Percentiles rank a stretch among this genome's conserved stretches.
These are phyloP conservation scores for Capsella rubella DNA, from an alignment of 441 rosid genomes.

Conservation along the genomic window DNA sequence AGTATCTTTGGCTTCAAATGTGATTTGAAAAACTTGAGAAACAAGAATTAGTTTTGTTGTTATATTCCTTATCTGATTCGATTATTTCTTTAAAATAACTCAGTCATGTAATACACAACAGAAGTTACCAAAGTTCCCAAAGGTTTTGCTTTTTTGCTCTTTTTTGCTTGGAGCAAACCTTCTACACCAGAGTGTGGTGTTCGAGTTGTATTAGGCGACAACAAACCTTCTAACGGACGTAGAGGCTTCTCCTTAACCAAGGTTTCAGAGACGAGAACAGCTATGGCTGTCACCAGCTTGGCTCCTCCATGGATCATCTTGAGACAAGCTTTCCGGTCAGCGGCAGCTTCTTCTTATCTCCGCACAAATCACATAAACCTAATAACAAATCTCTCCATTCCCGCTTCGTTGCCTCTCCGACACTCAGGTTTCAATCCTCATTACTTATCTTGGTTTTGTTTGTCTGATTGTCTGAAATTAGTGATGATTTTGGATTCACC, in stretches of 20 bases:
- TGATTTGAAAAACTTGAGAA: not conserved
- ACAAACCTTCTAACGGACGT: not conserved
- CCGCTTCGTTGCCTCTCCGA: conserved; percentile 37
- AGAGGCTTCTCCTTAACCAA: conserved; percentile 14
- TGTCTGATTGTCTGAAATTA: conserved; percentile 3
- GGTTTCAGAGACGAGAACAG: conserved; percentile 18
- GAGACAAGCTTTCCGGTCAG: conserved; percentile 54
- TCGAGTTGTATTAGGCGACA: not conserved
- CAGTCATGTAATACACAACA: too few species aligned
- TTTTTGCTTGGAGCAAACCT: not conserved
- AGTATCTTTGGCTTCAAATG: conserved; percentile 26
- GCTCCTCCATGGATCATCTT: conserved; percentile 50
- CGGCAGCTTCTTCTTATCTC: conserved; percentile 46
- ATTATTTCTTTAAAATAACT: not conserved
- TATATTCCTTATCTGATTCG: not conserved
- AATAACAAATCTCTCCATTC: conserved; percentile 34
- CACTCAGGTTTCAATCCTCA: conserved; percentile 51
- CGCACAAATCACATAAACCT: conserved; percentile 27
- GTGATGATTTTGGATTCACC: conserved; percentile 26
- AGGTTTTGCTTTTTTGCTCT: not conserved
- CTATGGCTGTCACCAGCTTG: conserved; percentile 52
- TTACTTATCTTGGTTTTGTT: not conserved
- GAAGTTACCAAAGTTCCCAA: not conserved
- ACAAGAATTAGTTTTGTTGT: not conserved
- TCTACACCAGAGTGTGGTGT: not conserved